These are phyloP conservation scores for Termitomyces sp. DNA, from an alignment of 768 basidiomycete species.

Conservation along the genomic window DNA sequence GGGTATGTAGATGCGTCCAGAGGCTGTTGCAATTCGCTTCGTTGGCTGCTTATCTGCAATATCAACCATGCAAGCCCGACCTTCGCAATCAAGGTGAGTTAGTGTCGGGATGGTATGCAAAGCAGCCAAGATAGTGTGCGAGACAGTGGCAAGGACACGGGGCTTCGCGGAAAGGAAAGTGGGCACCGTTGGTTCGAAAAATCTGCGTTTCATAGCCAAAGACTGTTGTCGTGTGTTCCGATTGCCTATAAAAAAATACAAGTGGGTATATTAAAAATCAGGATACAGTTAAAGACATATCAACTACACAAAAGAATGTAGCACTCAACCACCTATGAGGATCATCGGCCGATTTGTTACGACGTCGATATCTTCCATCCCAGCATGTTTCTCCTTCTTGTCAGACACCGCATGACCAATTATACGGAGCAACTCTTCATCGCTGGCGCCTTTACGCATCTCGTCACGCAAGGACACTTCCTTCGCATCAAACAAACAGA, in stretches of 20 bases:
- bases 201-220: background rate
- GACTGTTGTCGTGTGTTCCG: background rate
- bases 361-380: constrained; percentile 78
- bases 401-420: constrained; percentile 61
- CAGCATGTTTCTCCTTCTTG: constrained; percentile 80
- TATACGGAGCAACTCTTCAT: constrained; percentile 52
- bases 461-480: constrained; percentile 78
- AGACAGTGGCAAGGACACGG: background rate
- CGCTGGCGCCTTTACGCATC: constrained; percentile 58
- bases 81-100: constrained; percentile 69
- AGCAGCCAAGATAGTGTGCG: constrained; percentile 13
- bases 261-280: constrained; percentile 10
- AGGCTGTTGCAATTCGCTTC: constrained; percentile 67
- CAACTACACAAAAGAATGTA: constrained; percentile 21
- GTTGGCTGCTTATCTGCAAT: constrained; percentile 59
- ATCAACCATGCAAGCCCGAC: constrained; percentile 81
- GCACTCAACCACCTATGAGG: constrained; percentile 86
- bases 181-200: background rate
- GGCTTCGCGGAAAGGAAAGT: background rate
- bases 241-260: constrained; percentile 12
- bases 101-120: constrained; percentile 30
- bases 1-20: constrained; percentile 67
- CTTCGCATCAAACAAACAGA: constrained; percentile 82
- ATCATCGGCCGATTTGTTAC: constrained; percentile 84
- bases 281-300: constrained; percentile 13